Evolutionary conservation across 2,329 filamentous ascomycete genomes (phyloP).

Genomic region (Penicillium frequentans): DNA sequence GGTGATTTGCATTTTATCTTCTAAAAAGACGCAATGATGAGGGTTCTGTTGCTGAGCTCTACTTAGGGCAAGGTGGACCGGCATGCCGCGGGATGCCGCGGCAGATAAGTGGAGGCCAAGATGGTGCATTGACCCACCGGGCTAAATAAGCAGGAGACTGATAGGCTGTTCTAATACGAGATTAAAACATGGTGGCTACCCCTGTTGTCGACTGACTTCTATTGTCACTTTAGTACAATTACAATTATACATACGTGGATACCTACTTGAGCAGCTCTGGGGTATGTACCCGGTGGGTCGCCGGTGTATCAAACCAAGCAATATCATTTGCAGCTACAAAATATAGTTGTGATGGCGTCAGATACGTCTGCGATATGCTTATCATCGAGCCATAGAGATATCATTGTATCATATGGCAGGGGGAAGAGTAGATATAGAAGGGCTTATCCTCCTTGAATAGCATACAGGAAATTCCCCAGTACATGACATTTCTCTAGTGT

Average conservation of each 20-base stretch:
- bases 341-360: slow-evolving; percentile 16
- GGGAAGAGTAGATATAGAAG: slow-evolving; percentile 3
- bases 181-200: not conserved
- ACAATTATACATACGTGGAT: not conserved
- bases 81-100: slow-evolving; percentile 27
- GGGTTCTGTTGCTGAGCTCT: not conserved
- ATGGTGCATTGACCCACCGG: not conserved
- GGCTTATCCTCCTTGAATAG: not conserved
- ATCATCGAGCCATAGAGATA: slow-evolving; percentile 11
- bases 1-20: not conserved
- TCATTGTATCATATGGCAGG: not conserved
- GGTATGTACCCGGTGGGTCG: not conserved
- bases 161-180: not conserved
- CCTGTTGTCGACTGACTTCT: not conserved
- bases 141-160: not conserved
- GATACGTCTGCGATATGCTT: slow-evolving; percentile 15
- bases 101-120: slow-evolving; percentile 12
- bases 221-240: not conserved
- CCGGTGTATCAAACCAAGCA: not conserved
- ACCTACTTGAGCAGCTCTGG: too few relatives aligned
- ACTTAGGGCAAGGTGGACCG: slow-evolving; percentile 16
- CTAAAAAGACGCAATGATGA: not conserved
- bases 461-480: not conserved
- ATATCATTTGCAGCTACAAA: not conserved
- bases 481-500: not conserved